These are phyloP conservation scores for Pleurotus citrinopileatus DNA, from an alignment of 768 basidiomycete genomes.

Conservation along the genomic window DNA sequence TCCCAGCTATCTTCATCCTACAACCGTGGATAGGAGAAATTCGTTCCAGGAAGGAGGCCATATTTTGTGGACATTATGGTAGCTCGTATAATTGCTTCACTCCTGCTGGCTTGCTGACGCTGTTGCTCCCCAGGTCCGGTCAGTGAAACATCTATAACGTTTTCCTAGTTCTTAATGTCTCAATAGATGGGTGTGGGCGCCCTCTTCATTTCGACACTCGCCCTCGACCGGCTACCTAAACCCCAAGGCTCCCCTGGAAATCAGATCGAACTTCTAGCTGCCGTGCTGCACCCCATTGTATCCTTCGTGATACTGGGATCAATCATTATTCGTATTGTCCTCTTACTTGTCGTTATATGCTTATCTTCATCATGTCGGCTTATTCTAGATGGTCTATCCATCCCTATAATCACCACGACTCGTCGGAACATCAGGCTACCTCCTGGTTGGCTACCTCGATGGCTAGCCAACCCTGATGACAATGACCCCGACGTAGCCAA, in stretches of 20 bases:
- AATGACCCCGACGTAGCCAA: too few species aligned
- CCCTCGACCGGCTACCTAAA: conserved; percentile 55
- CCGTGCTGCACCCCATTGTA: conserved; percentile 77
- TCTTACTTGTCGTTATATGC: neutral
- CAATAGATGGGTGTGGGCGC: conserved; percentile 89
- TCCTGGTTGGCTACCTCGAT: too few species aligned
- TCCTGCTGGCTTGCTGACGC: neutral
- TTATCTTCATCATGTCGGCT: neutral
- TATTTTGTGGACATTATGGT: conserved; percentile 94
- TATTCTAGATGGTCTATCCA: neutral
- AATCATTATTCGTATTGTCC: neutral
- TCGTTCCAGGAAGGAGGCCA: conserved; percentile 75
- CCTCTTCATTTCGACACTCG: conserved; percentile 82
- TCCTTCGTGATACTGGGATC: conserved; percentile 74
- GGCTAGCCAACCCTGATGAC: too few species aligned
- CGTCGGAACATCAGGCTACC: too few species aligned
- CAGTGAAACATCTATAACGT: conserved; percentile 18
- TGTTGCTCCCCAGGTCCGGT: conserved; percentile 44
- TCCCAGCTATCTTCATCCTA: conserved; percentile 73
- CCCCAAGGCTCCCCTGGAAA: conserved; percentile 59
- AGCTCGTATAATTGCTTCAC: conserved; percentile 11
- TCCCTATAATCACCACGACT: too few species aligned
- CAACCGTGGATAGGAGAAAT: conserved; percentile 91
- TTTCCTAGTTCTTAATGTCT: neutral
- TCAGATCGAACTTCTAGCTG: conserved; percentile 72